Conservation (phyloP, 352 stramenopile genomes). For the Phytophthora sansomeana region DNA sequence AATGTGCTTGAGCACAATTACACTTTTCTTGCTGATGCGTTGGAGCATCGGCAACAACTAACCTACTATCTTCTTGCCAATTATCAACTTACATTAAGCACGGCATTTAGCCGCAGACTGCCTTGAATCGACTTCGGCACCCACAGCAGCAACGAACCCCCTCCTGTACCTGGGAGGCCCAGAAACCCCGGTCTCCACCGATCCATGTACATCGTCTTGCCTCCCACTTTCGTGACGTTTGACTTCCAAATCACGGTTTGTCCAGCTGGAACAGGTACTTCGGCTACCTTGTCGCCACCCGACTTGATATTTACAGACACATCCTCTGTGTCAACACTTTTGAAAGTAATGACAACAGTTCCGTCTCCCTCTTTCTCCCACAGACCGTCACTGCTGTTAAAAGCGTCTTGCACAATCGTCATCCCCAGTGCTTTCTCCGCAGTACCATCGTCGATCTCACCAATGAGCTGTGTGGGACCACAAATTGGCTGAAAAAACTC, state of each 20-base stretch:
- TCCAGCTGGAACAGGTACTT: slow-evolving; percentile 32
- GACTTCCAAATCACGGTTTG: slow-evolving; percentile 34
- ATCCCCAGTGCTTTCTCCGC: slow-evolving; percentile 42
- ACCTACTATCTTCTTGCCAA: not conserved
- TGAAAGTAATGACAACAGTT: slow-evolving; percentile 33
- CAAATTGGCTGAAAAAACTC: slow-evolving; percentile 60
- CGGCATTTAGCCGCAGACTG: slow-evolving; percentile 23
- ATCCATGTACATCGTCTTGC: slow-evolving; percentile 51
- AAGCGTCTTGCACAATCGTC: slow-evolving; percentile 43
- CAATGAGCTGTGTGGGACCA: slow-evolving; percentile 44
- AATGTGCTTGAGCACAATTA: not conserved
- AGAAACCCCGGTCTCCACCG: slow-evolving; percentile 43
- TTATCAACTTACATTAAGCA: slow-evolving; percentile 29
- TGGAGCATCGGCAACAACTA: not conserved
- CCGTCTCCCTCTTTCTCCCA: slow-evolving; percentile 35
- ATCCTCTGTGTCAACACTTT: slow-evolving; percentile 36
- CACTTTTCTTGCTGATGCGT: not conserved
- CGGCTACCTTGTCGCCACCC: slow-evolving; percentile 31
- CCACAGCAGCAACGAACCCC: slow-evolving; percentile 43
- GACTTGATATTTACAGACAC: slow-evolving; percentile 46
- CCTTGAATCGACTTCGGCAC: slow-evolving; percentile 27
- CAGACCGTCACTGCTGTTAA: slow-evolving; percentile 35
- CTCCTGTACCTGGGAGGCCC: slow-evolving; percentile 35
- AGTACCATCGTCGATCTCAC: slow-evolving; percentile 45
- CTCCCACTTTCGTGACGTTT: slow-evolving; percentile 31